Conservation (phyloP, 371 early-diverging fungal genomes). For the Mucor lusitanicus region DNA sequence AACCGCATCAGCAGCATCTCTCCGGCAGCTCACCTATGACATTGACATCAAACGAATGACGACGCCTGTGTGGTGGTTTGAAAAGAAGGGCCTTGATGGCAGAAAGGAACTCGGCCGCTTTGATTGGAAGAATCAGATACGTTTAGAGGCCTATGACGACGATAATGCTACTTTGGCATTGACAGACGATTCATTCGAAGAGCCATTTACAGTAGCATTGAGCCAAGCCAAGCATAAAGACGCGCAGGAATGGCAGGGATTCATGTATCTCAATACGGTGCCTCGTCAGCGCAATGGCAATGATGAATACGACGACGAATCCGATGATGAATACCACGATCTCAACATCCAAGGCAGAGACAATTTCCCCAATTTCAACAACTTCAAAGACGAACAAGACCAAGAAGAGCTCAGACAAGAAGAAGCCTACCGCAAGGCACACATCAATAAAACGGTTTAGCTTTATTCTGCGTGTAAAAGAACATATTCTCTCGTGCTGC, state of each 20-base stretch:
- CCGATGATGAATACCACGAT: not conserved
- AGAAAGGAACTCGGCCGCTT: not conserved
- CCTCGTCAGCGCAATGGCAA: not conserved
- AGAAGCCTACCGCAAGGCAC: not conserved
- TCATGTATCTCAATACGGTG: slow-evolving; percentile 3
- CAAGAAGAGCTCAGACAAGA: not conserved
- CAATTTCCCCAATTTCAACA: slow-evolving; percentile 11
- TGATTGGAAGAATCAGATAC: slow-evolving; percentile 13
- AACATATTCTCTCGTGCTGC: slow-evolving; percentile 90
- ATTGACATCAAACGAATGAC: not conserved
- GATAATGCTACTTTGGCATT: not conserved
- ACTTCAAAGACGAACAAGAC: not conserved
- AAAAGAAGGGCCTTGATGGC: not conserved
- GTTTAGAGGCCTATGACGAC: slow-evolving; percentile 7
- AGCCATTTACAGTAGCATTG: slow-evolving; percentile 9
- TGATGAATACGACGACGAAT: not conserved
- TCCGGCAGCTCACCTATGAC: not conserved
- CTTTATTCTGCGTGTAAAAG: slow-evolving; percentile 70
- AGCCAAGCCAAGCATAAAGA: not conserved
- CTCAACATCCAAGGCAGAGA: not conserved
- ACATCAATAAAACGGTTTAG: not conserved
- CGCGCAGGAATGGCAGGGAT: slow-evolving; percentile 1
- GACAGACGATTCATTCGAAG: not conserved
- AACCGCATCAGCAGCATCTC: too few species aligned
- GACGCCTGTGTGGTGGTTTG: not conserved